Evolutionary conservation across 2,329 filamentous ascomycete genomes (phyloP).

Genomic region (Bipolaris victoriae): DNA sequence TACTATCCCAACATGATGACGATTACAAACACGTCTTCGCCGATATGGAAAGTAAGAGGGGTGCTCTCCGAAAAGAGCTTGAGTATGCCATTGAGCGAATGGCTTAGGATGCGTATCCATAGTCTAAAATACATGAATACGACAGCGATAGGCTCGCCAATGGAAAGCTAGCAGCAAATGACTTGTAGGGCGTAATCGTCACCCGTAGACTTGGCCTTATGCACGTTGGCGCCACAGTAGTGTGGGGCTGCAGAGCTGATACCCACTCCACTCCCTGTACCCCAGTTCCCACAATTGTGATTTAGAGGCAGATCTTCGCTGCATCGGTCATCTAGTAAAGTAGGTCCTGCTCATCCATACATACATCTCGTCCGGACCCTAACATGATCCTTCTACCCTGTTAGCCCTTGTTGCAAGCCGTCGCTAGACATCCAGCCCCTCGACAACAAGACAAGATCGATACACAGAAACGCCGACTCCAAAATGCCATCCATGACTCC

Average conservation of each 20-base stretch:
- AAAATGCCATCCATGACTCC: slow-evolving; percentile 3
- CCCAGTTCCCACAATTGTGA: background rate
- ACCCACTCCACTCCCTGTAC: background rate
- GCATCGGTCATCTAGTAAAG: too few species aligned
- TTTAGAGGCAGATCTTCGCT: background rate
- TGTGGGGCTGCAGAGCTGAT: background rate
- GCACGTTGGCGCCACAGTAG: slow-evolving; percentile 1
- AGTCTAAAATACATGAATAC: background rate
- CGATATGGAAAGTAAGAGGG: slow-evolving; percentile 33
- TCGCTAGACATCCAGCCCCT: background rate
- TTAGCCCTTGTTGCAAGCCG: too few species aligned
- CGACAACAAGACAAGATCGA: background rate
- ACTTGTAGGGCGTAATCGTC: background rate
- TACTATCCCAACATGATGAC: slow-evolving; percentile 50
- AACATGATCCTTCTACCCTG: background rate
- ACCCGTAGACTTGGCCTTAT: background rate
- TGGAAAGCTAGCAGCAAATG: background rate
- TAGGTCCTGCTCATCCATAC: background rate
- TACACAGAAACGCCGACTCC: background rate
- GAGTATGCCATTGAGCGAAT: slow-evolving; percentile 17
- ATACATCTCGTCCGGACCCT: background rate
- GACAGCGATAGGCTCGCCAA: background rate
- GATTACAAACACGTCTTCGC: slow-evolving; percentile 41
- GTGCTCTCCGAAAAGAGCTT: slow-evolving; percentile 24
- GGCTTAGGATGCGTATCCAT: background rate